Base-by-base conservation (phyloP, 2,329 filamentous ascomycete species). In the Fusarium virguliforme region DNA sequence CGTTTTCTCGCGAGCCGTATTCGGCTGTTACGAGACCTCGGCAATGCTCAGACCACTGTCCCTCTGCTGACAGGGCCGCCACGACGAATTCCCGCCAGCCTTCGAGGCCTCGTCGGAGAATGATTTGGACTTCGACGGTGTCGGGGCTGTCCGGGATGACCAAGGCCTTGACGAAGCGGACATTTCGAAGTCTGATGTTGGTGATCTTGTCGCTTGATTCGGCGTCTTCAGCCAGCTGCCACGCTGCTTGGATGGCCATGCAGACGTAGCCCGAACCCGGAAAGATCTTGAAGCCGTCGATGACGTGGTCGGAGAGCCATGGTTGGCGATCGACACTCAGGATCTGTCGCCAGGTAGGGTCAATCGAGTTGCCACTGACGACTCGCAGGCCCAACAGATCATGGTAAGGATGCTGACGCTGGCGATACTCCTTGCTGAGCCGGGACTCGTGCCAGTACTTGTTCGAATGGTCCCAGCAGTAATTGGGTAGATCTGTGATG, bases 391-490 rank as follows among this genome's bases (percentile, higher is more conserved):
- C 48, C 30, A 53, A 24, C 3, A 53, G 7, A 10, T 53, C 48
- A 53, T 53, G 30, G 18, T 53, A 53, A 1, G 48, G 30, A 9
- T 53, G 48, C 18, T 15, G 48, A 24, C 48, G 48, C 4, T 34
- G 5, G 2, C 48, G 48, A 24, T 53, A 53, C 5, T 32, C 28
- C 2, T 13, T 24, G 4, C 48, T 53, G 5, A 53, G 48, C 1
- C 48, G 28, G 4, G 48, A 35, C 30, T 53, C 48, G 2, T 53
- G 48, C 48, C 48, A 53, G 18, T 34, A 53, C 1, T 35, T 32
- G 18, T 28, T n/a, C 1, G 48, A 35, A 24, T 84, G 81, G 38
- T 84, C 78, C 83, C 83, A 86, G 0, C 76, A 72, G 66, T 86
- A 85, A 1, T 70, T 68, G 1, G 83, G 82, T 0, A 85, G 62